Evolutionary conservation across 768 basidiomycete genomes (phyloP).

Genomic region (Psilocybe sp.): DNA sequence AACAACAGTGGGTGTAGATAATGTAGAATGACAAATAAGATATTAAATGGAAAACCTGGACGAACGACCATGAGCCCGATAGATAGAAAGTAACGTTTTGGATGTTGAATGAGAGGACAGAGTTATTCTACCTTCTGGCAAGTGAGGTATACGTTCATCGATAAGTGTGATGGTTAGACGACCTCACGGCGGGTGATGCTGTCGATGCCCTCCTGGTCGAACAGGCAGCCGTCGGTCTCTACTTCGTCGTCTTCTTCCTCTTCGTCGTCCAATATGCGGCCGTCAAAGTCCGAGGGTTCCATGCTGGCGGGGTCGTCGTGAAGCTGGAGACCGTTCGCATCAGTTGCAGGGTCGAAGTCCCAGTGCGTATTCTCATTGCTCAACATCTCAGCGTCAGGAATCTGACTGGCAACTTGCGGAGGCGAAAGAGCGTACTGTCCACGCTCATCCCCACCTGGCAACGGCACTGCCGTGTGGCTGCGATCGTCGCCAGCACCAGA

Average conservation of each 20-base stretch:
- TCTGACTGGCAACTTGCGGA: no score
- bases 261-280: slow-evolving; percentile 18
- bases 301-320: slow-evolving; percentile 1
- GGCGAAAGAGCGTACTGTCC: no score
- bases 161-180: slow-evolving; percentile 11
- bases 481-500: slow-evolving; percentile 1
- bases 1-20: background rate
- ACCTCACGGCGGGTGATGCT: slow-evolving; percentile 28
- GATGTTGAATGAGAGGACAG: background rate
- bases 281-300: slow-evolving; percentile 5
- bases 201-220: slow-evolving; percentile 27
- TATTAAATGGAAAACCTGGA: background rate
- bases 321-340: background rate
- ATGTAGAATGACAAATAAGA: background rate
- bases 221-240: slow-evolving; percentile 22
- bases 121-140: background rate
- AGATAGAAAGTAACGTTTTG: background rate
- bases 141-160: background rate
- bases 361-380: background rate
- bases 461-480: background rate
- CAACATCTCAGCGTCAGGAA: background rate
- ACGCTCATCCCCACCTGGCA: no score
- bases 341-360: background rate
- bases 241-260: slow-evolving; percentile 20
- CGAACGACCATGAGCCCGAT: background rate